phyloP scores from a whole-genome alignment of 768 basidiomycete genomes.

The Lentinula sp. region DNA sequence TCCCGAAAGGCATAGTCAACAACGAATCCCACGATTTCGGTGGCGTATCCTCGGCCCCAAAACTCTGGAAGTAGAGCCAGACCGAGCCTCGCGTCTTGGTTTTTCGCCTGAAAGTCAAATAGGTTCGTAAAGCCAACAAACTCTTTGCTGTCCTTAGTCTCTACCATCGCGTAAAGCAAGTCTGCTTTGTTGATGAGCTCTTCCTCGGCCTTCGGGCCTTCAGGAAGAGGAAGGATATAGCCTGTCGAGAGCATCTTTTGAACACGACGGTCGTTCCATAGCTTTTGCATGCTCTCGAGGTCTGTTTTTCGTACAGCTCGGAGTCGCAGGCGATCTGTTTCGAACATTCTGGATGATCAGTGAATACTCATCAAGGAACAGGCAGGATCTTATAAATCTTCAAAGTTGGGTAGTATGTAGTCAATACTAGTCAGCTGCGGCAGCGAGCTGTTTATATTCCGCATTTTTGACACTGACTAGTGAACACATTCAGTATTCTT shows the following conservation, averaged over 20 bases:
- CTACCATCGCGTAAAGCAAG: neutral
- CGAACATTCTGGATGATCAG: conserved; percentile 12
- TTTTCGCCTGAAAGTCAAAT: conserved; percentile 7
- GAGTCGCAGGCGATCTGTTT: conserved; percentile 25
- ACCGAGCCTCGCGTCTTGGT: conserved; percentile 24
- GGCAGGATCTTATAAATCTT: neutral
- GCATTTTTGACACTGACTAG: too few species aligned
- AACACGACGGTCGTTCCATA: conserved; percentile 25
- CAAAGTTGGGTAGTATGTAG: neutral
- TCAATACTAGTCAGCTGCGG: neutral
- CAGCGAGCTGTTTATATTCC: neutral
- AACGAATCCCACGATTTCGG: conserved; percentile 32
- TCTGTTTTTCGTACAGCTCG: conserved; percentile 26
- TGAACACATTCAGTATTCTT: neutral
- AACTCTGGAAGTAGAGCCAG: conserved; percentile 23
- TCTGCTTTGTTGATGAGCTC: neutral
- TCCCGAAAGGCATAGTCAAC: conserved; percentile 33
- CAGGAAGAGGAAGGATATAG: conserved; percentile 5
- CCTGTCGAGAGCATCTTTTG: conserved; percentile 9
- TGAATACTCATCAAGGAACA: neutral
- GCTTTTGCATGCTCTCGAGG: conserved; percentile 18
- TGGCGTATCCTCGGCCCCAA: conserved; percentile 35
- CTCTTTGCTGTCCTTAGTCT: neutral
- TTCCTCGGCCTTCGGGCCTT: neutral
- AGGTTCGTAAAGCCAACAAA: neutral